Conservation (phyloP, 78 protist species). For the Cavenderia fasciculata region DNA sequence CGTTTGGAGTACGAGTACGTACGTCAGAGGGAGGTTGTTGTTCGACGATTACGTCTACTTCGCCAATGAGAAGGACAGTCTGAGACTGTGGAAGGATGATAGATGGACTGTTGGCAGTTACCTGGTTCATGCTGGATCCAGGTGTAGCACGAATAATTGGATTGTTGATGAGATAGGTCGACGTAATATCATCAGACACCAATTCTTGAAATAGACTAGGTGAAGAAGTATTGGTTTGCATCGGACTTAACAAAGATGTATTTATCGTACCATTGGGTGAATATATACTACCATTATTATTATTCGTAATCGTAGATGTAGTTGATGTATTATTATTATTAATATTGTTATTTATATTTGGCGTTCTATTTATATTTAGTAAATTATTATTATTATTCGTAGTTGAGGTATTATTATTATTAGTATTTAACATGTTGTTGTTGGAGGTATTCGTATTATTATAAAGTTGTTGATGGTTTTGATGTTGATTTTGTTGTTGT, state of each 20-base stretch:
- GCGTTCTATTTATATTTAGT: background rate
- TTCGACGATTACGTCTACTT: constrained; percentile 33
- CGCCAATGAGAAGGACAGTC: constrained; percentile 24
- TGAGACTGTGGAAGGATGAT: too few species aligned
- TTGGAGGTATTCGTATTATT: background rate
- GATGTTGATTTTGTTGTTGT: background rate
- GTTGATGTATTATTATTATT: too few species aligned
- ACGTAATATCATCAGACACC: background rate
- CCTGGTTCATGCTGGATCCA: too few species aligned
- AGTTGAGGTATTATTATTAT: background rate
- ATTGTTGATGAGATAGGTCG: background rate
- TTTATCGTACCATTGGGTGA: background rate
- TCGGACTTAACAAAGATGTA: too few species aligned
- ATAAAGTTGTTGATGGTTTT: background rate
- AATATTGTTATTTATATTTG: too few species aligned
- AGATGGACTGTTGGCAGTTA: too few species aligned
- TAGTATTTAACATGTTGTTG: background rate
- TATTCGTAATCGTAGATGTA: too few species aligned
- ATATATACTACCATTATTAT: too few species aligned
- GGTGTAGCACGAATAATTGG: too few species aligned
- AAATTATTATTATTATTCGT: background rate
- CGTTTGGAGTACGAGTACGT: constrained; percentile 68
- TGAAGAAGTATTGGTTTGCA: too few species aligned
- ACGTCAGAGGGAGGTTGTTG: constrained; percentile 78
- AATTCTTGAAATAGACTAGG: too few species aligned